Conservation (phyloP, 345 rosid species). For the Orychophragmus violaceus region DNA sequence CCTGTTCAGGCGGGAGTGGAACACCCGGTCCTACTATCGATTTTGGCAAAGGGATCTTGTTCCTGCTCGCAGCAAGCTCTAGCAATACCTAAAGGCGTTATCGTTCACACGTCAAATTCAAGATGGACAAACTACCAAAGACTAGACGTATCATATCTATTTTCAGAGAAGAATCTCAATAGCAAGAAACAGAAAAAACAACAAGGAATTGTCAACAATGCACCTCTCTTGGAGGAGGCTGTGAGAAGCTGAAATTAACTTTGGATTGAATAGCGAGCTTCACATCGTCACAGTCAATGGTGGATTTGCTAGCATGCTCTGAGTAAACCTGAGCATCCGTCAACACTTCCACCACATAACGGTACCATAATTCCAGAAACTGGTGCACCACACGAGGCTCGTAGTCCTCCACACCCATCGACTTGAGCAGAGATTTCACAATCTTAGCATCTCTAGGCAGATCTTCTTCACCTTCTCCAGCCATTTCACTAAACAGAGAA, state of each 20-base stretch:
- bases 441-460: constrained; percentile 88
- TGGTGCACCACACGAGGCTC: constrained; percentile 88
- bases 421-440: constrained; percentile 70
- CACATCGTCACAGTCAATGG: constrained; percentile 77
- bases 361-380: constrained; percentile 87
- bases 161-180: not conserved
- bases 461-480: constrained; percentile 50
- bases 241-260: constrained; percentile 87
- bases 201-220: not conserved
- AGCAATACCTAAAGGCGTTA: constrained; percentile 44
- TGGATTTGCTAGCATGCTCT: constrained; percentile 76
- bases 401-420: constrained; percentile 89
- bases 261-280: constrained; percentile 88
- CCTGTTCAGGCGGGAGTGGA: constrained; percentile 82
- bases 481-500: constrained; percentile 31
- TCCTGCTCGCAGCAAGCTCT: constrained; percentile 77
- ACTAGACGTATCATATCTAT: not conserved
- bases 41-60: constrained; percentile 82
- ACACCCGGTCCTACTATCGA: constrained; percentile 58
- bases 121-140: not conserved
- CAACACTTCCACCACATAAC: constrained; percentile 74
- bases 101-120: not conserved
- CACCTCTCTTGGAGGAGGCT: constrained; percentile 96
- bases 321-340: constrained; percentile 89
- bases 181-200: not conserved